Percentiles rank a stretch among this genome's conserved stretches.
Evolutionary conservation across 805 yeast genomes (phyloP).

Genomic region (Starmerella potacharoeniae): DNA sequence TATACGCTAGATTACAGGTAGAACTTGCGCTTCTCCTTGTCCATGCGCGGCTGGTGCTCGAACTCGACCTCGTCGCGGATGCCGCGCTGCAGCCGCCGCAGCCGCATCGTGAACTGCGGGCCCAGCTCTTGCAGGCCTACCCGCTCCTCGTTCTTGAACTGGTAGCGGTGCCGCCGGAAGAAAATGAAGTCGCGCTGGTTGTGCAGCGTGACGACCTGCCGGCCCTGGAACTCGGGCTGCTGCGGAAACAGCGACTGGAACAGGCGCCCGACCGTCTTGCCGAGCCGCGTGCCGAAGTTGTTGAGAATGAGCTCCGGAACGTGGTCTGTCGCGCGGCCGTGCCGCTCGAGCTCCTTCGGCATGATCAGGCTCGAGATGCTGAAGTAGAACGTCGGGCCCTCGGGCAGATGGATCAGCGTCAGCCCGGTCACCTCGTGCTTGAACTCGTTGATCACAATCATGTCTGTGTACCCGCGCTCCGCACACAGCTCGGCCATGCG

Average conservation of each 20-base stretch:
- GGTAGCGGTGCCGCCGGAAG: conserved; percentile 88
- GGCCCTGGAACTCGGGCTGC: conserved; percentile 84
- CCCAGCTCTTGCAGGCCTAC: conserved; percentile 95
- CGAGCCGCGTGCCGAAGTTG: conserved; percentile 84
- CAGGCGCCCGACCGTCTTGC: conserved; percentile 82
- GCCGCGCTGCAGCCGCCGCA: conserved; percentile 85
- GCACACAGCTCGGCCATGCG: conserved; percentile 77
- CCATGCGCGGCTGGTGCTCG: conserved; percentile 96
- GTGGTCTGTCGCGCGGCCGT: conserved; percentile 83
- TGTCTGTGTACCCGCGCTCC: conserved; percentile 76
- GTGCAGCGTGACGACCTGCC: conserved; percentile 91
- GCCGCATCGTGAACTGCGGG: conserved; percentile 84
- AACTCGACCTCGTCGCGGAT: conserved; percentile 85
- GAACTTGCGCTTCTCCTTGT: conserved; percentile 86
- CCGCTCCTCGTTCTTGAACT: conserved; percentile 77
- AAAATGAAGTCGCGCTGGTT: conserved; percentile 93
- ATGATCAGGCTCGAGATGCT: conserved; percentile 66
- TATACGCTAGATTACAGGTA: conserved; percentile 39
- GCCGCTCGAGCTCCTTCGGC: conserved; percentile 68
- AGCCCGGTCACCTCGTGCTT: conserved; percentile 85
- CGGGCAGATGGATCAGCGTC: conserved; percentile 87
- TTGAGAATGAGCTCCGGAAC: conserved; percentile 85
- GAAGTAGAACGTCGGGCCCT: conserved; percentile 91
- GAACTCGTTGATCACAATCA: conserved; percentile 85
- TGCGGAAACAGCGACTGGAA: conserved; percentile 91